Evolutionary conservation across 2,329 filamentous ascomycete genomes (phyloP).

Genomic region (Ophiostoma sp.): DNA sequence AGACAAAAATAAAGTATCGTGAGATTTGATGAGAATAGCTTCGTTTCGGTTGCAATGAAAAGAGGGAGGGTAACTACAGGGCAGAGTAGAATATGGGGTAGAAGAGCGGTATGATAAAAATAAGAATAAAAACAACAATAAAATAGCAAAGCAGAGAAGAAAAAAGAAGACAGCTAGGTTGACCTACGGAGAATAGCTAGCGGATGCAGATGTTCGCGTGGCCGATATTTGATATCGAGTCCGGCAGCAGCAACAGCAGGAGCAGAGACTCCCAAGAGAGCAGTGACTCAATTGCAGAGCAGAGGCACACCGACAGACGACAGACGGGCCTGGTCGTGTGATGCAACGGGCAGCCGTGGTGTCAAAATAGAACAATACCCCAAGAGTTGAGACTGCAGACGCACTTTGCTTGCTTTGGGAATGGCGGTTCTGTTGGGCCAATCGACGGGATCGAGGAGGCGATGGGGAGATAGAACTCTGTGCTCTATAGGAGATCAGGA

Average conservation of each 20-base stretch:
- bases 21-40: background rate
- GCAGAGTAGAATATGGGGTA: background rate
- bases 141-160: background rate
- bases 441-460: slow-evolving; percentile 2
- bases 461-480: background rate
- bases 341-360: background rate
- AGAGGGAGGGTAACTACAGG: background rate
- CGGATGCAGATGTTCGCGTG: slow-evolving; percentile 8
- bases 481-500: background rate
- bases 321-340: background rate
- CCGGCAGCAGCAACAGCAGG: background rate
- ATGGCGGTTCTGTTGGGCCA: background rate
- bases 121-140: background rate
- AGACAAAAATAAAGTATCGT: background rate
- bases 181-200: background rate
- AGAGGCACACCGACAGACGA: background rate
- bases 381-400: background rate
- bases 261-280: background rate
- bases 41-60: background rate
- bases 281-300: background rate
- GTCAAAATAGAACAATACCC: background rate
- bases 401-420: background rate
- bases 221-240: background rate
- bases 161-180: background rate
- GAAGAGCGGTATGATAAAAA: background rate